Percentiles rank a stretch among this genome's conserved stretches.
Conservation (phyloP, 352 stramenopile genomes). For the Globisporangium viniferum region DNA sequence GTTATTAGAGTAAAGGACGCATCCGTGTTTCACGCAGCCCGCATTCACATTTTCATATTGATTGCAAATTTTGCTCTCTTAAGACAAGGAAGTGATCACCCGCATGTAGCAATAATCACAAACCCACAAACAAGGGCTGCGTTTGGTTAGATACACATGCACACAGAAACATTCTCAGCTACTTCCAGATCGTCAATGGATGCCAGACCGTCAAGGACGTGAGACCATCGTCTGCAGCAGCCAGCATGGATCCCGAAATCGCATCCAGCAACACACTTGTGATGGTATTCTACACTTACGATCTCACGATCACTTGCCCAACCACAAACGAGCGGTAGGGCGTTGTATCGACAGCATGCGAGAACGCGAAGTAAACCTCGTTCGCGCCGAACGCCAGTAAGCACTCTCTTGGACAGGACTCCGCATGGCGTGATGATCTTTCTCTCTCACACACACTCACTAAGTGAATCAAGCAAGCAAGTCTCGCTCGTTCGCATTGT, state of each 20-base stretch:
- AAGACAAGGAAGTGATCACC: too few relatives aligned
- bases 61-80: too few relatives aligned
- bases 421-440: not conserved
- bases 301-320: not conserved
- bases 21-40: too few relatives aligned
- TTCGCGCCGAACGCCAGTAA: not conserved
- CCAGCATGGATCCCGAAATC: not conserved
- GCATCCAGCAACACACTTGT: not conserved
- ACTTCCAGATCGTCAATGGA: too few relatives aligned
- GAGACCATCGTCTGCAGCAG: not conserved
- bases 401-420: not conserved
- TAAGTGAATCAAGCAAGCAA: not conserved
- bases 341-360: not conserved
- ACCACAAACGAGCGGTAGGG: not conserved
- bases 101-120: too few relatives aligned
- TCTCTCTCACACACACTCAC: not conserved
- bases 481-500: not conserved
- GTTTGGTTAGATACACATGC: too few relatives aligned
- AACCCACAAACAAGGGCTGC: too few relatives aligned
- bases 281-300: not conserved
- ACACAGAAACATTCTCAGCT: too few relatives aligned
- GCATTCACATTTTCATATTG: too few relatives aligned
- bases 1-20: too few relatives aligned
- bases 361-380: not conserved
- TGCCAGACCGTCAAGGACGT: not conserved